Percentiles rank a stretch among this genome's conserved stretches.
These are phyloP conservation scores for Papilionanthe hybrid DNA, from an alignment of 116 monocot genomes.

Conservation along the genomic window DNA sequence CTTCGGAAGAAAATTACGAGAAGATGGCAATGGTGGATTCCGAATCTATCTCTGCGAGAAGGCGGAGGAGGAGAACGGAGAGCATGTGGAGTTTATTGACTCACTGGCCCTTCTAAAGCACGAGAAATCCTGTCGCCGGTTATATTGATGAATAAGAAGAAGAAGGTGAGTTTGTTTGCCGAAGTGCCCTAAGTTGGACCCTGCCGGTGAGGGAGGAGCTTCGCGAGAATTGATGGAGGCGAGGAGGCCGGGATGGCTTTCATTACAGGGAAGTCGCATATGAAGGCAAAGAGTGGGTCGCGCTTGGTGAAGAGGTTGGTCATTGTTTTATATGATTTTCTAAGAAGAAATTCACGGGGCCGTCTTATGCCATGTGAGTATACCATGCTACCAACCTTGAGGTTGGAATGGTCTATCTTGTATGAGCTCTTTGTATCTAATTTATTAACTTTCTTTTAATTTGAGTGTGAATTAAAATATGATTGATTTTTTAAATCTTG, in stretches of 20 bases:
- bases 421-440: constrained; percentile 5
- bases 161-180: background rate
- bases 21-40: background rate
- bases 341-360: background rate
- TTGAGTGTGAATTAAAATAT: no score
- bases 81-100: background rate
- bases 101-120: background rate
- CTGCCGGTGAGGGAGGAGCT: background rate
- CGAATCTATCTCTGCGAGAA: background rate
- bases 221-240: constrained; percentile 12
- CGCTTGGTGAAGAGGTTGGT: constrained; percentile 7
- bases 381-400: constrained; percentile 4
- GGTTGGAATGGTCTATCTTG: constrained; percentile 11
- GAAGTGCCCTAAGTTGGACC: background rate
- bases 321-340: constrained; percentile 12
- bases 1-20: background rate
- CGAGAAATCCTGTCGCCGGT: background rate
- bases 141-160: background rate
- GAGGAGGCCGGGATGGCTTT: constrained; percentile 13
- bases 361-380: background rate
- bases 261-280: constrained; percentile 8
- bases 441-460: no score
- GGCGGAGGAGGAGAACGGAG: constrained; percentile 27
- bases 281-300: constrained; percentile 12
- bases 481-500: no score